Evolutionary conservation across 345 rosid genomes (phyloP).

Genomic region (Populus simonii): DNA sequence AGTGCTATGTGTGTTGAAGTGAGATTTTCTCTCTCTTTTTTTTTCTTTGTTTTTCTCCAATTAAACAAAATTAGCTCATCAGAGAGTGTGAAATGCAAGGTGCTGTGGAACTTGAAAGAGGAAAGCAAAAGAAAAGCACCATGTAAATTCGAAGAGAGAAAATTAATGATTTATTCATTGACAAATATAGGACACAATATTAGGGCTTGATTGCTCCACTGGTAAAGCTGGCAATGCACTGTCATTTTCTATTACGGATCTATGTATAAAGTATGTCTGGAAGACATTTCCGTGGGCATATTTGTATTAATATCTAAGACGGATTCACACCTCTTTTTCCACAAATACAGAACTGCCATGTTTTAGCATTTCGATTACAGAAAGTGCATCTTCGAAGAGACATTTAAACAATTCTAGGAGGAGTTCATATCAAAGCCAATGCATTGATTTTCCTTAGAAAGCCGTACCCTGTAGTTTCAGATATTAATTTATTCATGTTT

Average conservation of each 20-base stretch:
- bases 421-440: not conserved
- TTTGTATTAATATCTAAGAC: constrained; percentile 16
- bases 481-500: not conserved
- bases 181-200: constrained; percentile 23
- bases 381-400: not conserved
- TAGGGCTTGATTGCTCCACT: constrained; percentile 24
- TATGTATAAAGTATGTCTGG: constrained; percentile 36
- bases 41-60: no score
- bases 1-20: not conserved
- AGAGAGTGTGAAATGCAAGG: not conserved
- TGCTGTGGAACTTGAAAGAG: not conserved
- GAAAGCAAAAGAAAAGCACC: not conserved
- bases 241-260: constrained; percentile 44
- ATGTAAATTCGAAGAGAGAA: constrained; percentile 10
- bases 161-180: constrained; percentile 2
- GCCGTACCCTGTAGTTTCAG: not conserved
- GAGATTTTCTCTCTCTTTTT: not conserved
- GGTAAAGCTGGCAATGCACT: constrained; percentile 36
- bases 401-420: not conserved
- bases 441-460: not conserved
- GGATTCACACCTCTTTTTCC: constrained; percentile 1
- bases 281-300: constrained; percentile 49
- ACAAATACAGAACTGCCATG: constrained; percentile 13
- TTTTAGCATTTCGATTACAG: not conserved
- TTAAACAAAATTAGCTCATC: constrained; percentile 5